Conservation (phyloP, 495 filamentous ascomycete genomes). For the Trichoderma asperelloides region DNA sequence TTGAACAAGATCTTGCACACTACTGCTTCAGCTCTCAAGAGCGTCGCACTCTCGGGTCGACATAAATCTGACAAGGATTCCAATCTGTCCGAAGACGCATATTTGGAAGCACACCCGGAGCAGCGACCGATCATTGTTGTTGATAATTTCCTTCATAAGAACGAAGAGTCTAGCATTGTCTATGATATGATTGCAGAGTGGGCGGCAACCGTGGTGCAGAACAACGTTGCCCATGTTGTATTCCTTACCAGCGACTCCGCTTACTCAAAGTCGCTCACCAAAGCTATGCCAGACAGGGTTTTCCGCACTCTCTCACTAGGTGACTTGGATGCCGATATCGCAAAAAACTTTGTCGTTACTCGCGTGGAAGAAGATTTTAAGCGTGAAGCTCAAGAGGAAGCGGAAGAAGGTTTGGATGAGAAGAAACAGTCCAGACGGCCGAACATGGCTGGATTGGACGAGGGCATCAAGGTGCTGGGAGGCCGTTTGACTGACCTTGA, state of each 20-base stretch:
- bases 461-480: conserved; percentile 71
- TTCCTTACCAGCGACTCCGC: conserved; percentile 92
- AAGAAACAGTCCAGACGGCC: conserved; percentile 33
- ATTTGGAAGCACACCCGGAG: conserved; percentile 85
- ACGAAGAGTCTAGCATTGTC: conserved; percentile 59
- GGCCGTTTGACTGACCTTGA: conserved; percentile 91
- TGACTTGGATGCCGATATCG: conserved; percentile 76
- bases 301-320: conserved; percentile 78
- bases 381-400: conserved; percentile 16
- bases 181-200: conserved; percentile 90
- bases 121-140: conserved; percentile 77
- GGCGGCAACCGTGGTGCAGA: conserved; percentile 76
- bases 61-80: conserved; percentile 64
- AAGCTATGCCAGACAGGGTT: conserved; percentile 81
- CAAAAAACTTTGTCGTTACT: conserved; percentile 80
- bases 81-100: conserved; percentile 73
- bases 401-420: conserved; percentile 13
- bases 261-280: conserved; percentile 79
- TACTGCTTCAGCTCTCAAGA: conserved; percentile 68
- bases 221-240: conserved; percentile 92
- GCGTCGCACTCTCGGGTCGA: conserved; percentile 59
- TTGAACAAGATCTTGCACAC: conserved; percentile 87
- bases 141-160: conserved; percentile 87
- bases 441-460: conserved; percentile 58
- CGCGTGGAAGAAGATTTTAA: conserved; percentile 53